These are phyloP conservation scores for Dothistroma septosporum DNA, from an alignment of 2,329 filamentous ascomycete genomes.

Conservation along the genomic window DNA sequence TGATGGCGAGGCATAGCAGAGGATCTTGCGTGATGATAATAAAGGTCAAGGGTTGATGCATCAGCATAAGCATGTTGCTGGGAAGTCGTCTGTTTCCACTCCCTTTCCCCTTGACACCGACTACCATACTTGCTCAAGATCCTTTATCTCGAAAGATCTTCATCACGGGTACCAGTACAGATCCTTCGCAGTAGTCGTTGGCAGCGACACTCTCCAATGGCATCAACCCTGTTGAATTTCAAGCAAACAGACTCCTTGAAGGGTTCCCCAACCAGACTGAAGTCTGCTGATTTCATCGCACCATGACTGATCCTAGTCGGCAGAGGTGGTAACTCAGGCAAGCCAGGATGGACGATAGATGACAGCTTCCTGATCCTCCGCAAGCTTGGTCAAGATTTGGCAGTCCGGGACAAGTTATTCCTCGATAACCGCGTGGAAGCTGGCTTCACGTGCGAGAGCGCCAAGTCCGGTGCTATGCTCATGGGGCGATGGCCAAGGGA, in stretches of 20 bases:
- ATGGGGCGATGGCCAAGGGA: conserved; percentile 42
- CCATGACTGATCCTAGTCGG: conserved; percentile 36
- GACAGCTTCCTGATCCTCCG: conserved; percentile 45
- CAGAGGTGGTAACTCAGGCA: neutral
- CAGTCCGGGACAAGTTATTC: conserved; percentile 42
- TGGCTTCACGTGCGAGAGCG: conserved; percentile 20
- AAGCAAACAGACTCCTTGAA: conserved; percentile 25
- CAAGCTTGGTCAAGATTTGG: conserved; percentile 43
- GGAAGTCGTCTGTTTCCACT: neutral
- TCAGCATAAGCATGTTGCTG: neutral
- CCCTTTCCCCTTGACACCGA: neutral
- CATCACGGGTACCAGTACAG: neutral
- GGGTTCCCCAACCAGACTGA: conserved; percentile 24
- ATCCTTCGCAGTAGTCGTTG: neutral
- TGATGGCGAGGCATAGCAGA: neutral
- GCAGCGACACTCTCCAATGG: neutral
- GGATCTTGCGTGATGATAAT: neutral
- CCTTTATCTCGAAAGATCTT: neutral
- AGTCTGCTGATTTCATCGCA: conserved; percentile 26
- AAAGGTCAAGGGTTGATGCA: neutral
- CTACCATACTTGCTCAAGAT: neutral
- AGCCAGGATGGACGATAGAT: conserved; percentile 39
- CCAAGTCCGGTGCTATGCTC: conserved; percentile 41
- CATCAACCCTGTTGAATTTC: conserved; percentile 18
- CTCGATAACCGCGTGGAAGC: conserved; percentile 29